Conservation (phyloP, 2,329 filamentous ascomycete species). For the Nectriaceae sp. region DNA sequence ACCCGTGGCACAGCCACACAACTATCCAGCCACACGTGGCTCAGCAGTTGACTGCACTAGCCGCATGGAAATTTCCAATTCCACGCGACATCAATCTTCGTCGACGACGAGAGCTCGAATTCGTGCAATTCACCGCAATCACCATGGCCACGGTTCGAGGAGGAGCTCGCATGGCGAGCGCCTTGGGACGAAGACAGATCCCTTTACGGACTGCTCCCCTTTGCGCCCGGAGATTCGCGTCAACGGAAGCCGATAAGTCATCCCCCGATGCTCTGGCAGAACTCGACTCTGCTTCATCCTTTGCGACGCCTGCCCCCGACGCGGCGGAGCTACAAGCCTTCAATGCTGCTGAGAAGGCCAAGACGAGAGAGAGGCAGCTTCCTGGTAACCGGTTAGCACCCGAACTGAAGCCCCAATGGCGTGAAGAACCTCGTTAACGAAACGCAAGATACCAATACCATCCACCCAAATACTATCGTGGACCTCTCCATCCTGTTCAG, state of each 20-base stretch:
- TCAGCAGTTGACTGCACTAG: not conserved
- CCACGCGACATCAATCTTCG: slow-evolving; percentile 25
- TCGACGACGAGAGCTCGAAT: slow-evolving; percentile 20
- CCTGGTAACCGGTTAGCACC: slow-evolving; percentile 48
- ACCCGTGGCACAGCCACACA: no score
- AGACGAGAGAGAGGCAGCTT: slow-evolving; percentile 40
- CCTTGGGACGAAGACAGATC: slow-evolving; percentile 32
- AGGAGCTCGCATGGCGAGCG: slow-evolving; percentile 38
- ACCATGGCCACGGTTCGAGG: slow-evolving; percentile 46
- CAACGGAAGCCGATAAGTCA: slow-evolving; percentile 43
- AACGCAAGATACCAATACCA: slow-evolving; percentile 84
- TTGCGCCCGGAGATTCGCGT: slow-evolving; percentile 45
- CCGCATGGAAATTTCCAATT: slow-evolving; percentile 36
- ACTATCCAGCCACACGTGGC: slow-evolving; percentile 23
- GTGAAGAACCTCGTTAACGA: slow-evolving; percentile 9
- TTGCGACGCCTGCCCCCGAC: slow-evolving; percentile 44
- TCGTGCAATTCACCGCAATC: slow-evolving; percentile 12
- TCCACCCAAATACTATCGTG: slow-evolving; percentile 91
- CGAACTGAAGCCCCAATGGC: not conserved
- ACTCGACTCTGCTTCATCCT: slow-evolving; percentile 53
- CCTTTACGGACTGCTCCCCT: slow-evolving; percentile 23
- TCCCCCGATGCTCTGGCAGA: slow-evolving; percentile 40
- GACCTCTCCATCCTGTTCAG: slow-evolving; percentile 90
- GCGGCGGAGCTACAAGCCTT: slow-evolving; percentile 42
- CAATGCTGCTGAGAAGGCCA: slow-evolving; percentile 38